Evolutionary conservation across 331 rosid species (phyloP).

Genomic region (Malus hybrid): DNA sequence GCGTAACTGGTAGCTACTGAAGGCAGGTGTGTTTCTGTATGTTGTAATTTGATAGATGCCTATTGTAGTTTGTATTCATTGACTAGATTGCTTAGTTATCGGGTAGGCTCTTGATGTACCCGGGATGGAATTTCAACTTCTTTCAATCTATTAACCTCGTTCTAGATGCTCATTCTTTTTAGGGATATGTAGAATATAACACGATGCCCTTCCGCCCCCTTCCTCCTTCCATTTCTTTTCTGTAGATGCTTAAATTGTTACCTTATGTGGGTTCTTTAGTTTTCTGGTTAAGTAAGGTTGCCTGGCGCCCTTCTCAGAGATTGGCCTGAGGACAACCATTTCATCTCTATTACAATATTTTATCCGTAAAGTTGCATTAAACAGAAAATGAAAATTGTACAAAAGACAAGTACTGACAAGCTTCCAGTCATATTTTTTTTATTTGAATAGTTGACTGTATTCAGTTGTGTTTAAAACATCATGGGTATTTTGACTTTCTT

Average conservation of each 20-base stretch:
- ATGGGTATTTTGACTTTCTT: not conserved
- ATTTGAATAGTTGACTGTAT: not conserved
- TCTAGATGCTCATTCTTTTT: not conserved
- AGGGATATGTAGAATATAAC: not conserved
- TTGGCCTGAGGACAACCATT: not conserved
- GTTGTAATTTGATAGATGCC: not conserved
- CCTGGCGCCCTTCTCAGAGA: not conserved
- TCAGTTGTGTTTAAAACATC: not conserved
- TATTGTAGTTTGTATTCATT: not conserved
- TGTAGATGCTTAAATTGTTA: not conserved
- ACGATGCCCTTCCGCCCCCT: not conserved
- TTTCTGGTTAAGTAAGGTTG: not conserved
- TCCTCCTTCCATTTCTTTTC: not conserved
- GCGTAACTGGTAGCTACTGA: not conserved
- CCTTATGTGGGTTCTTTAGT: not conserved
- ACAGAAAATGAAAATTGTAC: not conserved
- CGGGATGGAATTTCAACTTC: not conserved
- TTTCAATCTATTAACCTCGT: not conserved
- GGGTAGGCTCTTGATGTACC: not conserved
- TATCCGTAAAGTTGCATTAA: not conserved
- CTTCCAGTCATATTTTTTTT: not conserved
- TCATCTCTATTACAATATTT: not conserved
- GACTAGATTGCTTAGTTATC: not conserved
- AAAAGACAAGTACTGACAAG: not conserved
- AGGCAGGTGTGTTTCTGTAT: not conserved